A percentile compares a stretch with the other conserved stretches of the same genome.
Conservation (phyloP, 176 grass and related monocot genomes). For the Ensete glaucum region DNA sequence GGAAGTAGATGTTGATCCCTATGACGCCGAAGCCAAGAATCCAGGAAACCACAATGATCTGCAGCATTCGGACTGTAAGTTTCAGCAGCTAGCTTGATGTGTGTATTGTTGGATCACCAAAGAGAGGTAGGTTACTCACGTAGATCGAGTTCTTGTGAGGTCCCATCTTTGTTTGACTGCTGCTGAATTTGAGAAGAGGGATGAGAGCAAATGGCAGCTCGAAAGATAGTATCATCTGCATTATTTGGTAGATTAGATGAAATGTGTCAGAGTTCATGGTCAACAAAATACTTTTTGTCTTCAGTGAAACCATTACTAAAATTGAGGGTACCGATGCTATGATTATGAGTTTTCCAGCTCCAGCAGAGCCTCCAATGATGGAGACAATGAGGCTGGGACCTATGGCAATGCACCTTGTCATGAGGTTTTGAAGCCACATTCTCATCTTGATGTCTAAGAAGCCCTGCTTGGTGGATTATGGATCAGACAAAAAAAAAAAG, state of each 20-base stretch:
- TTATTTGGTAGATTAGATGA: not conserved
- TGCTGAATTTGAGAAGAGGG: slow-evolving; percentile 93
- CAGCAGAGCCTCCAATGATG: slow-evolving; percentile 61
- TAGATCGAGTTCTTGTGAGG: slow-evolving; percentile 78
- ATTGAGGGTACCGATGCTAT: slow-evolving; percentile 51
- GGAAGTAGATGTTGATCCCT: slow-evolving; percentile 71
- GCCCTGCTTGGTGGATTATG: slow-evolving; percentile 22
- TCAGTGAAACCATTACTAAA: not conserved
- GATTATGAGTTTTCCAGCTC: slow-evolving; percentile 76
- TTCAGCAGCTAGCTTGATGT: not conserved
- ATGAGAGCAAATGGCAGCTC: slow-evolving; percentile 87
- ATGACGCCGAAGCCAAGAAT: slow-evolving; percentile 42
- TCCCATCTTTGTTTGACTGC: slow-evolving; percentile 68
- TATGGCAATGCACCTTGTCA: slow-evolving; percentile 76
- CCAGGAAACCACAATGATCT: slow-evolving; percentile 69
- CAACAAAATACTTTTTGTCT: not conserved
- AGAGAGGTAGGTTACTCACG: slow-evolving; percentile 30
- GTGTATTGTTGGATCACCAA: not conserved
- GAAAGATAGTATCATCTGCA: slow-evolving; percentile 85
- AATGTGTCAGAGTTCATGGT: not conserved
- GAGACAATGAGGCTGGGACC: slow-evolving; percentile 61
- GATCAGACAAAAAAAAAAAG: not conserved
- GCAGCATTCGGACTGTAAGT: slow-evolving; percentile 2
- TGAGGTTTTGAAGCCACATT: slow-evolving; percentile 77
- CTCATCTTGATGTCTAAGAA: slow-evolving; percentile 91